Conservation (phyloP, 2,329 filamentous ascomycete genomes). For the Fusarium sp. region DNA sequence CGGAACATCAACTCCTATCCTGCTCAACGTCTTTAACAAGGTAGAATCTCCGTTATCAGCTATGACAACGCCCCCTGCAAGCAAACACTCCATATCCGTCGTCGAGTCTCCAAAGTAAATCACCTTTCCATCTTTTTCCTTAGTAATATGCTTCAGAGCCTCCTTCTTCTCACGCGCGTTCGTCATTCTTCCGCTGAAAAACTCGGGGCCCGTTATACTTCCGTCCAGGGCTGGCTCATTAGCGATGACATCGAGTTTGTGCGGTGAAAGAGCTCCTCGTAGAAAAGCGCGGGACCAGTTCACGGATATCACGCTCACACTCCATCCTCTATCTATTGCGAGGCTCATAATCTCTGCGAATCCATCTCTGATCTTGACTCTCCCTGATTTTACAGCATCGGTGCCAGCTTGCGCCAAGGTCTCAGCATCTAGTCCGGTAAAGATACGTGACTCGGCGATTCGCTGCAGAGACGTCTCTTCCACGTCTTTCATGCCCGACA, state of each 20-base stretch:
- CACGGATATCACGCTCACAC: conserved; percentile 62
- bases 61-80: conserved; percentile 62
- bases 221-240: conserved; percentile 59
- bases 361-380: conserved; percentile 55
- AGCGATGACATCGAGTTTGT: conserved; percentile 55
- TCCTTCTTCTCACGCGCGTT: conserved; percentile 62
- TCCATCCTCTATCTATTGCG: conserved; percentile 51
- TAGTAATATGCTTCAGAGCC: conserved; percentile 52
- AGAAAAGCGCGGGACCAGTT: conserved; percentile 66
- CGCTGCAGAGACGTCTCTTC: conserved; percentile 62
- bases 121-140: conserved; percentile 41
- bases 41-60: conserved; percentile 52
- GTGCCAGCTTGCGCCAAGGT: conserved; percentile 56
- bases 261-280: conserved; percentile 56
- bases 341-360: conserved; percentile 53
- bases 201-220: conserved; percentile 56
- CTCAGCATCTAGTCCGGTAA: conserved; percentile 54
- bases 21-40: conserved; percentile 54
- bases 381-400: conserved; percentile 51
- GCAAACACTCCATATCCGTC: conserved; percentile 67
- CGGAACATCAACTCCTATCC: conserved; percentile 55
- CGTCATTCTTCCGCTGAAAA: conserved; percentile 45
- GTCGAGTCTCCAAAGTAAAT: conserved; percentile 71
- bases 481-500: conserved; percentile 58
- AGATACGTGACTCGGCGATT: conserved; percentile 60